Evolutionary conservation across 192 early-diverging fungal species (phyloP), one percentile per base, ranked within the genome.

Genomic region (Coemansia sp.): DNA sequence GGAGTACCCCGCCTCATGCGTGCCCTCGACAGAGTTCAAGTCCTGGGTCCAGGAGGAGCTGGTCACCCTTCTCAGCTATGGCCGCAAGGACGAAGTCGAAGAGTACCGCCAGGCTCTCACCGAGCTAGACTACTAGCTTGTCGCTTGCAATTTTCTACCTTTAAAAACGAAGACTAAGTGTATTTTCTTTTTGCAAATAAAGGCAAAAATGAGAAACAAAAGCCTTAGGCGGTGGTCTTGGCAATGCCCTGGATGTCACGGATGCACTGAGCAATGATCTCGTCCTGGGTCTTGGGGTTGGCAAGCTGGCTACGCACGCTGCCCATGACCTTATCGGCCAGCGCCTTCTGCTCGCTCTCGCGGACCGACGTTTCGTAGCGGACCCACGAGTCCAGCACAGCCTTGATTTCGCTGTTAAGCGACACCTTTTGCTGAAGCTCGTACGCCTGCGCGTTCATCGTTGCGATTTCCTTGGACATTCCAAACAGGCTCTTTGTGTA

Each of bases 321-420:
- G 74, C 87, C 85, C 68, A 98, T 94, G 71, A 98, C 88, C 72
- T 85, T 81, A 44, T 84, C 82, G 53, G 91, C 91, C 65, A 97
- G 81, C 34, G 90, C 81, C 85, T 88, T 89, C 84, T 98, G 96
- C 85, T 95, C 90, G 59, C 83, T 86, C 75, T 96, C 96, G 81
- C 96, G 93, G 59, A 98, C 87, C 27, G 82, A 84, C 62, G 89
- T 85, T 82, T 98, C 96, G 70, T 98, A 92, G 66, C 96, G 94
- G 40, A 96, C 94, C 96, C 96, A 98, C 36, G 91, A 90, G 83
- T 98, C 96, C 22, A 98, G 84, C 55, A 91, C 88, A 19, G 79
- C 52, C 88, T 95, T 95, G 68, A 92, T 86, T 81, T 98, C 94
- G 28, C 71, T 19, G 58, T 87, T 85, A 68, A 92, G 84, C 55